Conservation (phyloP, 257 asterid genomes). For the Ajuga chamaepitys region DNA sequence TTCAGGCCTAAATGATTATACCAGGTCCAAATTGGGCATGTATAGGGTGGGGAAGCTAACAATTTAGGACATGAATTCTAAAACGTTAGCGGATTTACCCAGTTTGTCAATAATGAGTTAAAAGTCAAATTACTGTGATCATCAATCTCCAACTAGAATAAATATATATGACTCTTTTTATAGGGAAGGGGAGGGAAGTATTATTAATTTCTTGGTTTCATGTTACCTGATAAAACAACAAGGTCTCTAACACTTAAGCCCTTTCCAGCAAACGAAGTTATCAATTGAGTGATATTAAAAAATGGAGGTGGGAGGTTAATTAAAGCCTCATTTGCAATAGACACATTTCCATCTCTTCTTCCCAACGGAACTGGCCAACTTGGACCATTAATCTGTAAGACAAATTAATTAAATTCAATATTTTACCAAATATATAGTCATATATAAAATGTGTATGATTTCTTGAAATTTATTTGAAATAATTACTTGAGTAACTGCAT, state of each 20-base stretch:
- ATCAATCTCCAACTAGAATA: too few species aligned
- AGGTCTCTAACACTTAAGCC: constrained; percentile 47
- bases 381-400: constrained; percentile 49
- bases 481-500: constrained; percentile 38
- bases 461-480: background rate
- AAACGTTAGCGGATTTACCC: too few species aligned
- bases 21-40: too few species aligned
- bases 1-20: too few species aligned
- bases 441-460: background rate
- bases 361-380: constrained; percentile 65
- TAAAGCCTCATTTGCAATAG: constrained; percentile 37
- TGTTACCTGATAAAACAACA: constrained; percentile 43
- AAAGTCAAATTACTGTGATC: too few species aligned
- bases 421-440: background rate
- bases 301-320: constrained; percentile 57
- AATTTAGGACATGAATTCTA: too few species aligned
- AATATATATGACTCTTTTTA: too few species aligned
- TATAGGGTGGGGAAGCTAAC: too few species aligned
- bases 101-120: too few species aligned
- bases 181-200: too few species aligned
- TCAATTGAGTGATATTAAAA: constrained; percentile 41
- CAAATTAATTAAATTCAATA: background rate
- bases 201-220: background rate
- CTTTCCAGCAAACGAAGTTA: constrained; percentile 33
- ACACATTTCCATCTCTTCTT: constrained; percentile 63